A percentile compares a stretch with the other conserved stretches of the same genome.
These are phyloP conservation scores for Yamadazyma akitaensis DNA, from an alignment of 805 yeast species.

Conservation along the genomic window DNA sequence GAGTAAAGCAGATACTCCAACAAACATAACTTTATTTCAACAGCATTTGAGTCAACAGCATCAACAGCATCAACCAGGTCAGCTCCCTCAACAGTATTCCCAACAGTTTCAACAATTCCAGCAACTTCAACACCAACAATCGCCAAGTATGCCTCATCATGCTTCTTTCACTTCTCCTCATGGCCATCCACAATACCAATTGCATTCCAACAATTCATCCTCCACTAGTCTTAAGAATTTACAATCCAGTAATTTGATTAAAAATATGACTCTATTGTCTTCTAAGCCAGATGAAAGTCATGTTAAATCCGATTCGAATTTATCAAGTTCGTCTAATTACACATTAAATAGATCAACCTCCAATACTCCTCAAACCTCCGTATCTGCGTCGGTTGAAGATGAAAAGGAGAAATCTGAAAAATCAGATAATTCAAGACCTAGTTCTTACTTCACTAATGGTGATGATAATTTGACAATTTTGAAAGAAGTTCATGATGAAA, in stretches of 20 bases:
- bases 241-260: conserved; percentile 13
- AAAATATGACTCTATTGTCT: conserved; percentile 5
- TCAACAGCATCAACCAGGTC: conserved; percentile 15
- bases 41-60: conserved; percentile 15
- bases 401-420: conserved; percentile 5
- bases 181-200: background rate
- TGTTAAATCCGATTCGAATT: conserved; percentile 11
- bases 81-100: conserved; percentile 11
- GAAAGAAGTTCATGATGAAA: conserved; percentile 6
- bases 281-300: conserved; percentile 10
- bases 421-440: conserved; percentile 8
- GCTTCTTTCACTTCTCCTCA: background rate
- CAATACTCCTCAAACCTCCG: conserved; percentile 15
- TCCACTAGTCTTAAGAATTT: conserved; percentile 15
- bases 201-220: conserved; percentile 14
- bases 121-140: conserved; percentile 6
- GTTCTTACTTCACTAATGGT: conserved; percentile 3
- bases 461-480: conserved; percentile 4
- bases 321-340: conserved; percentile 5
- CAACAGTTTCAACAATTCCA: conserved; percentile 16
- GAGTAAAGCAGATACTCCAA: conserved; percentile 12
- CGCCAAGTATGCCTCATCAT: background rate
- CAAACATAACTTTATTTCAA: conserved; percentile 16
- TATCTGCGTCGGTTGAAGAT: conserved; percentile 7
- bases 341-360: conserved; percentile 13